Conservation (phyloP, 1,284 basidiomycete genomes). For the Ganoderma lucidum region DNA sequence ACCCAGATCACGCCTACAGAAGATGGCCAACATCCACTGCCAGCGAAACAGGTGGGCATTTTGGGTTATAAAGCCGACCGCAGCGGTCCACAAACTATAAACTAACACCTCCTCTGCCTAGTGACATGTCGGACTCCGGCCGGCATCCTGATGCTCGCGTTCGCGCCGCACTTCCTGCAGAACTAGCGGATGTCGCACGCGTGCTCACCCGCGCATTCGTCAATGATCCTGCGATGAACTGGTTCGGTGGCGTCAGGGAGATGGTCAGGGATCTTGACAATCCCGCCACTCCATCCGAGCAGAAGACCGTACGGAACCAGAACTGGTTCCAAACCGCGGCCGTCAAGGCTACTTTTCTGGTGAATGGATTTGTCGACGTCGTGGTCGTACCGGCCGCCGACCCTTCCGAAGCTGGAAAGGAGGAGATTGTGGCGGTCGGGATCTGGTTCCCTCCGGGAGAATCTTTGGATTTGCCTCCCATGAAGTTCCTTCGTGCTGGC, state of each 20-base stretch:
- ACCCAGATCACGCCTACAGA: too few species aligned
- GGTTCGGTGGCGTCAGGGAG: constrained; percentile 30
- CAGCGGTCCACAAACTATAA: neutral
- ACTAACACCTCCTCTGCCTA: neutral
- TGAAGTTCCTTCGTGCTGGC: constrained; percentile 14
- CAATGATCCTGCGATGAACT: constrained; percentile 35
- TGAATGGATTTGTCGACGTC: constrained; percentile 20
- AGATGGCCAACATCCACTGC: neutral
- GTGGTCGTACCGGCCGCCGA: constrained; percentile 7
- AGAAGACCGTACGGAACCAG: constrained; percentile 17
- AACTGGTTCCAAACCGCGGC: constrained; percentile 26
- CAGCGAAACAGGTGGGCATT: neutral
- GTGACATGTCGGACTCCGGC: neutral
- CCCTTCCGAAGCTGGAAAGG: neutral
- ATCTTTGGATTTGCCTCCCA: constrained; percentile 17
- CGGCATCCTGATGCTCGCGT: constrained; percentile 7
- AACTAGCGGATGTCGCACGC: constrained; percentile 12
- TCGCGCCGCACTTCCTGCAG: constrained; percentile 7
- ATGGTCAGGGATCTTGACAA: constrained; percentile 22
- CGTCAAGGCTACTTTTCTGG: constrained; percentile 15
- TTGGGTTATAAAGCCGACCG: neutral
- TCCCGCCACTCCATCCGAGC: constrained; percentile 3
- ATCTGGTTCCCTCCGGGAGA: constrained; percentile 23
- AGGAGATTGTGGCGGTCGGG: constrained; percentile 1
- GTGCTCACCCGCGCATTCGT: constrained; percentile 32